Percentiles rank a stretch among this genome's conserved stretches.
These are phyloP conservation scores for Ambrosiella xylebori DNA, from an alignment of 2,329 filamentous ascomycete species.

Conservation along the genomic window DNA sequence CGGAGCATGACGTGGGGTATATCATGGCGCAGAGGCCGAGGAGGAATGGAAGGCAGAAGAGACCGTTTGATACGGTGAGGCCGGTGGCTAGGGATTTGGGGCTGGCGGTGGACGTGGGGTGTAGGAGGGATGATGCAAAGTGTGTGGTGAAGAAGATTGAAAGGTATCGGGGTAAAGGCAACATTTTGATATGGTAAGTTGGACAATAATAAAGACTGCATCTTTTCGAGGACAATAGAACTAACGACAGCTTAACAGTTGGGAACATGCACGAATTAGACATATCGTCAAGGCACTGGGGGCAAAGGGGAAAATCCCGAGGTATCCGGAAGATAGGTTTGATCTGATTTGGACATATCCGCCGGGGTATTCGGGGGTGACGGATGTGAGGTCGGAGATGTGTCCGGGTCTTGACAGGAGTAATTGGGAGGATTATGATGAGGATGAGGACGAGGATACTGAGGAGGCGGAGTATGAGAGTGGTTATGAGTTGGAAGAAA, in stretches of 20 bases:
- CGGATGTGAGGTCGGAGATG: slow-evolving; percentile 18
- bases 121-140: slow-evolving; percentile 35
- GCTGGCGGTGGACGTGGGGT: slow-evolving; percentile 35
- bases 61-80: slow-evolving; percentile 39
- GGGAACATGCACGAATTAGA: slow-evolving; percentile 37
- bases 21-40: slow-evolving; percentile 41
- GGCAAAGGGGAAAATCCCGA: slow-evolving; percentile 26
- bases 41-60: slow-evolving; percentile 29
- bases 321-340: slow-evolving; percentile 33
- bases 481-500: too few species aligned
- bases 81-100: slow-evolving; percentile 39
- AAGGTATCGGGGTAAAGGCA: slow-evolving; percentile 30
- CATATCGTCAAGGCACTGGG: slow-evolving; percentile 36
- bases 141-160: slow-evolving; percentile 36
- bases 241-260: slow-evolving; percentile 22
- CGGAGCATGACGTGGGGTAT: slow-evolving; percentile 36
- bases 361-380: slow-evolving; percentile 30
- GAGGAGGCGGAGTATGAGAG: too few species aligned
- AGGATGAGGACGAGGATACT: background rate
- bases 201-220: background rate
- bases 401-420: slow-evolving; percentile 6
- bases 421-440: background rate
- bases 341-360: slow-evolving; percentile 42
- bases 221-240: background rate
- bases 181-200: slow-evolving; percentile 38